These are phyloP conservation scores for Clohesyomyces aquaticus DNA, from an alignment of 495 filamentous ascomycete species.

Conservation along the genomic window DNA sequence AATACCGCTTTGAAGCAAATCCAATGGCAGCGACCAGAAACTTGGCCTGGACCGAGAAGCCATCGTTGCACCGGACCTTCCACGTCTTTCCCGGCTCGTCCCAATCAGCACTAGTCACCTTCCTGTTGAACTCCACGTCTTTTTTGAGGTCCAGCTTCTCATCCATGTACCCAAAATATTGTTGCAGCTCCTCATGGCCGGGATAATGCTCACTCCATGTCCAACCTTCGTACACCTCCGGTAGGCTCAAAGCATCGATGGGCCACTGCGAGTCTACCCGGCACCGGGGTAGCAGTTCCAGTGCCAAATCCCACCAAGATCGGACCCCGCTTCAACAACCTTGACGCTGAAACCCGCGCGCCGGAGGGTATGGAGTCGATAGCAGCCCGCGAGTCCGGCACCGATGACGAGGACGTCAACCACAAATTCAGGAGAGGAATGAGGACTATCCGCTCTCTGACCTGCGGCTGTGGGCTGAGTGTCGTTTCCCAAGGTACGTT, in stretches of 20 bases:
- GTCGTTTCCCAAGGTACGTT: slow-evolving; percentile 1
- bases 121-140: slow-evolving; percentile 18
- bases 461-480: background rate
- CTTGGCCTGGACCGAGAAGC: background rate
- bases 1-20: slow-evolving; percentile 17
- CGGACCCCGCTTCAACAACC: slow-evolving; percentile 55
- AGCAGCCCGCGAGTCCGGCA: slow-evolving; percentile 52
- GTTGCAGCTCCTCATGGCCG: slow-evolving; percentile 11
- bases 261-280: slow-evolving; percentile 37
- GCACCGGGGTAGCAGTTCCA: slow-evolving; percentile 60
- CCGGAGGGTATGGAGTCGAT: slow-evolving; percentile 49
- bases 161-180: slow-evolving; percentile 17
- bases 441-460: background rate
- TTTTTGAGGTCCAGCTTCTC: slow-evolving; percentile 10
- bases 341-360: slow-evolving; percentile 48
- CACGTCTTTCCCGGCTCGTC: slow-evolving; percentile 1
- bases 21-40: slow-evolving; percentile 12
- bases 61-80: background rate
- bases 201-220: slow-evolving; percentile 18
- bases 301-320: slow-evolving; percentile 57
- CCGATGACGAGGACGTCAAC: slow-evolving; percentile 42
- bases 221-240: slow-evolving; percentile 17
- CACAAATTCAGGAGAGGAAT: slow-evolving; percentile 6
- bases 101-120: slow-evolving; percentile 11
- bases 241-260: slow-evolving; percentile 21